phyloP scores from a whole-genome alignment of 306 rosid genomes.

The Psophocarpus tetragonolobus region DNA sequence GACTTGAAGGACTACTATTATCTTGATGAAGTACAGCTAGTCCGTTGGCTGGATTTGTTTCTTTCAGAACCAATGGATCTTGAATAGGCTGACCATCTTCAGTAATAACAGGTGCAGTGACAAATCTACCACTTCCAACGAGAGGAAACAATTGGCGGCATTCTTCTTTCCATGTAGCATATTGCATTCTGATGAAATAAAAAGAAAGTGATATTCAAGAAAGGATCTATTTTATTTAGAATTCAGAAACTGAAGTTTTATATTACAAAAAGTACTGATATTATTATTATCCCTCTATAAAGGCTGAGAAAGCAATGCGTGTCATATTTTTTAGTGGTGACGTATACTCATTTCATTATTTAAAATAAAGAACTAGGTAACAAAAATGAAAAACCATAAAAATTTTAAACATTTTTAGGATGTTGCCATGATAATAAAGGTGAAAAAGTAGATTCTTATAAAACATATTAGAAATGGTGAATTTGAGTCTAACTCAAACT shows the following conservation, averaged over 20 bases:
- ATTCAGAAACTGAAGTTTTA: background rate
- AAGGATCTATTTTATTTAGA: constrained; percentile 15
- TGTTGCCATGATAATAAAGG: background rate
- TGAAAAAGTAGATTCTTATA: background rate
- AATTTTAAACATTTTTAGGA: constrained; percentile 6
- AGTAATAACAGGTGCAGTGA: constrained; percentile 83
- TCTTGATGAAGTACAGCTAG: constrained; percentile 44
- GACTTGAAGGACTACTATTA: constrained; percentile 30
- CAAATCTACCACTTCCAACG: constrained; percentile 91
- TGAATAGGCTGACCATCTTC: constrained; percentile 85
- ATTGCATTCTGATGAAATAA: constrained; percentile 61
- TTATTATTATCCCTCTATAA: constrained; percentile 4
- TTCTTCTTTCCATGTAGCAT: constrained; percentile 83
- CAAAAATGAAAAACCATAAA: background rate
- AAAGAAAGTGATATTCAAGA: constrained; percentile 14
- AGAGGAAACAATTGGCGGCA: constrained; percentile 86
- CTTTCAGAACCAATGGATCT: constrained; percentile 72
- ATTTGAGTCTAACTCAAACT: too few relatives aligned
- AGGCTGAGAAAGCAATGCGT: constrained; percentile 5
- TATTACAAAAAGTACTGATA: background rate
- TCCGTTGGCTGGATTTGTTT: constrained; percentile 60
- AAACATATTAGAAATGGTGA: too few relatives aligned
- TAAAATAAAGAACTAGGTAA: constrained; percentile 8
- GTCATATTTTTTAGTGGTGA: background rate
- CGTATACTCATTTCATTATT: constrained; percentile 25